Conservation (phyloP, 805 yeast species). For the Starmera pachycereana region DNA sequence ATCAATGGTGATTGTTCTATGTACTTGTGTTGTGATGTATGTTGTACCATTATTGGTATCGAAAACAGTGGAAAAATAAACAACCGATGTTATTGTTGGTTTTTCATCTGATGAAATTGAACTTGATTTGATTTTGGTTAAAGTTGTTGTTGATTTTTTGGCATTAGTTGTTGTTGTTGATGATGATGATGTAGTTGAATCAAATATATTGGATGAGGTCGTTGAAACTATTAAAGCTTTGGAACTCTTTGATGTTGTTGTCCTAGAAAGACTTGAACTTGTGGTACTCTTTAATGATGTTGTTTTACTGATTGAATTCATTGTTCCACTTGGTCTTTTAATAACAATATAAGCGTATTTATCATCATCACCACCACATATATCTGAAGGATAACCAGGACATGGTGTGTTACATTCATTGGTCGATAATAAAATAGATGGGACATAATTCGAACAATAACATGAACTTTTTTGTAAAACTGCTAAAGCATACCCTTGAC, state of each 20-base stretch:
- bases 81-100: constrained; percentile 1
- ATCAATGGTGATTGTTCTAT: constrained; percentile 4
- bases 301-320: constrained; percentile 6
- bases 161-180: constrained; percentile 2
- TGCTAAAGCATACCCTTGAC: constrained; percentile 23
- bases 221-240: constrained; percentile 3
- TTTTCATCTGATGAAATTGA: not conserved
- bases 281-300: constrained; percentile 15
- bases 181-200: constrained; percentile 5
- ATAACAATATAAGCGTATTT: constrained; percentile 31
- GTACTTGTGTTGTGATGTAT: constrained; percentile 3
- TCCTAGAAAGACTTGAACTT: constrained; percentile 5
- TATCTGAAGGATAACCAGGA: constrained; percentile 30
- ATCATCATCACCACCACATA: constrained; percentile 30
- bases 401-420: constrained; percentile 24
- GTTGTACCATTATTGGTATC: constrained; percentile 3
- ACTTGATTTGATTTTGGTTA: not conserved
- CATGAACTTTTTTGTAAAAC: constrained; percentile 28
- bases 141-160: not conserved
- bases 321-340: constrained; percentile 2
- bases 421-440: constrained; percentile 19
- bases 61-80: constrained; percentile 4
- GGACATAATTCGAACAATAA: constrained; percentile 33
- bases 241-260: constrained; percentile 3
- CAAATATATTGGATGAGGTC: constrained; percentile 3